These are phyloP conservation scores for Penicillium sp. DNA, from an alignment of 2,329 filamentous ascomycete genomes.

Conservation along the genomic window DNA sequence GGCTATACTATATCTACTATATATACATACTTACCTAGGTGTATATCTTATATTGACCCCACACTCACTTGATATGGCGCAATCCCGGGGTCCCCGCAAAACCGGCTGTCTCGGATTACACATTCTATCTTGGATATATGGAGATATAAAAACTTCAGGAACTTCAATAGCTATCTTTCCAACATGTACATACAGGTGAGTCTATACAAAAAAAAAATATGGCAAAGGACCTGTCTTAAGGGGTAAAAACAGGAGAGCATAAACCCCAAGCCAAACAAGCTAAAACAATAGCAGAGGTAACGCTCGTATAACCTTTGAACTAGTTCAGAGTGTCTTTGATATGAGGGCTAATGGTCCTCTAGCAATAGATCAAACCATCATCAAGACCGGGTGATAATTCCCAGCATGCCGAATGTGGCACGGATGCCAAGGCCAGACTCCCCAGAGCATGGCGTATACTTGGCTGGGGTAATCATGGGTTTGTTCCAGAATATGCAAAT, in stretches of 20 bases:
- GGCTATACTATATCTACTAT: not conserved
- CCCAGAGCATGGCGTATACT: not conserved
- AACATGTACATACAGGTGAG: not conserved
- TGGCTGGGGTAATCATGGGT: not conserved
- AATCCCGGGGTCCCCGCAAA: conserved; percentile 11
- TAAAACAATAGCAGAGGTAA: not conserved
- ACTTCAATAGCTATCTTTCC: not conserved
- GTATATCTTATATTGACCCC: not conserved
- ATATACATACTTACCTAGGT: not conserved
- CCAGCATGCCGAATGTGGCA: not conserved
- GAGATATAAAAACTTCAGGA: not conserved
- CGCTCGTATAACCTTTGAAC: not conserved
- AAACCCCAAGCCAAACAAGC: not conserved
- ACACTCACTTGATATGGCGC: conserved; percentile 1
- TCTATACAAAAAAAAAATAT: not conserved
- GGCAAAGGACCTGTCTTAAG: not conserved
- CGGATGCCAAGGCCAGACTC: not conserved
- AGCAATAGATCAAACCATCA: not conserved
- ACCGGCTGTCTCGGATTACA: not conserved
- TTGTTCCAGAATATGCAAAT: not conserved
- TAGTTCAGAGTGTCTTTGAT: not conserved
- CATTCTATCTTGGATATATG: not conserved
- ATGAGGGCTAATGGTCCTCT: not conserved
- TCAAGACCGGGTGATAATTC: not conserved
- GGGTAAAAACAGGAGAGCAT: not conserved